phyloP scores from a whole-genome alignment of 257 asterid species.

The Rubia yunnanensis region DNA sequence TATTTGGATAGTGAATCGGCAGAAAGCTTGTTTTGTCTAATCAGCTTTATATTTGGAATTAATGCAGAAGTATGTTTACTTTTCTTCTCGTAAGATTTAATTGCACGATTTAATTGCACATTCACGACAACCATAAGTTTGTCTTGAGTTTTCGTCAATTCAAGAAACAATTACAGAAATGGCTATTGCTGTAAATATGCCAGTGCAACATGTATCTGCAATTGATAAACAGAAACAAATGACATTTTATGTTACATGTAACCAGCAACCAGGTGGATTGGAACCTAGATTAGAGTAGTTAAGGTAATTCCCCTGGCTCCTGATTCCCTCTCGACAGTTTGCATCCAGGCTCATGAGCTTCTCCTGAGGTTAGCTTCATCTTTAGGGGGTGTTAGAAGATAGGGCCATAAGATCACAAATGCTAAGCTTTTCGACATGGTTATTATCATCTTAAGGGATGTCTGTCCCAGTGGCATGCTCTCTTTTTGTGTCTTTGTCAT shows the following conservation, averaged over 20 bases:
- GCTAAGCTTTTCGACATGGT: conserved; percentile 11
- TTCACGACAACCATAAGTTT: not conserved
- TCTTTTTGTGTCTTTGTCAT: conserved; percentile 24
- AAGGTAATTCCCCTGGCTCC: not conserved
- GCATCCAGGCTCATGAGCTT: not conserved
- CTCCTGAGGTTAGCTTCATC: conserved; percentile 14
- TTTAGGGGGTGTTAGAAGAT: conserved; percentile 6
- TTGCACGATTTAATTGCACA: not conserved
- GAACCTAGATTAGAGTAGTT: not conserved
- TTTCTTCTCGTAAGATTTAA: too few relatives aligned
- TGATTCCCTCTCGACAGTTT: not conserved
- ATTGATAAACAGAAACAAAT: not conserved
- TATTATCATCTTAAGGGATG: conserved; percentile 23
- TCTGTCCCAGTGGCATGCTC: conserved; percentile 30
- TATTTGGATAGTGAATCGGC: not conserved
- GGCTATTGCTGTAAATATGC: not conserved
- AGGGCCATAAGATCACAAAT: conserved; percentile 19
- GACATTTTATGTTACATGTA: not conserved
- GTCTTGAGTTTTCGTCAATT: not conserved
- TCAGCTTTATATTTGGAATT: not conserved
- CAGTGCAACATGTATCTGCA: not conserved
- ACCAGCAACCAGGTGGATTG: conserved; percentile 10
- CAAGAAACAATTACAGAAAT: conserved; percentile 1
- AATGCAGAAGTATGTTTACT: not conserved
- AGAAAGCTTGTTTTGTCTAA: not conserved